A percentile compares a stretch with the other conserved stretches of the same genome.
phyloP scores from a whole-genome alignment of 2,329 filamentous ascomycete genomes.

The Cercospora nicotianae region DNA sequence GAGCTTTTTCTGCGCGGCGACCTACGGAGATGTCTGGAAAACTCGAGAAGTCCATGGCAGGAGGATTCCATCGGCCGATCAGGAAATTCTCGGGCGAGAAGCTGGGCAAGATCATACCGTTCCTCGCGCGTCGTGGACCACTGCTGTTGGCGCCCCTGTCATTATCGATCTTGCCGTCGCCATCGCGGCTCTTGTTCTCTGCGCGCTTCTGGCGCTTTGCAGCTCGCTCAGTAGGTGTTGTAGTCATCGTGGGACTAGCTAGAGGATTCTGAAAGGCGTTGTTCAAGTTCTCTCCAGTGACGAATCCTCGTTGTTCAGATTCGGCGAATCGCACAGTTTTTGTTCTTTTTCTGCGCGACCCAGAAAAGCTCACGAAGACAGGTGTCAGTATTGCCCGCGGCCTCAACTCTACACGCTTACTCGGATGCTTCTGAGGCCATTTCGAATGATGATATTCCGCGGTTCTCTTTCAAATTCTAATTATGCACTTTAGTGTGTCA shows the following conservation, averaged over 20 bases:
- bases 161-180: not conserved
- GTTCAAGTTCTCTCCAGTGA: not conserved
- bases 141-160: not conserved
- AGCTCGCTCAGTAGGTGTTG: not conserved
- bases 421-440: not conserved
- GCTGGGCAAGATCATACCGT: not conserved
- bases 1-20: slow-evolving; percentile 12
- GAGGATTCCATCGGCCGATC: slow-evolving; percentile 24
- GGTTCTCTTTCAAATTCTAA: not conserved
- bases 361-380: not conserved
- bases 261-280: not conserved
- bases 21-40: slow-evolving; percentile 11
- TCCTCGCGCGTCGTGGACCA: not conserved
- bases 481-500: not conserved
- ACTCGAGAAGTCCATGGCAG: not conserved
- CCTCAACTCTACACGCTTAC: not conserved
- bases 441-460: not conserved
- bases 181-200: not conserved
- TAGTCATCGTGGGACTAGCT: not conserved
- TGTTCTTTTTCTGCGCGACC: not conserved
- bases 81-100: slow-evolving; percentile 13
- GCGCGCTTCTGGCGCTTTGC: slow-evolving; percentile 1
- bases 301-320: not conserved
- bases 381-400: not conserved
- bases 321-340: not conserved